phyloP scores from a whole-genome alignment of 2,329 filamentous ascomycete species.

The Dactylellina drechsleri region DNA sequence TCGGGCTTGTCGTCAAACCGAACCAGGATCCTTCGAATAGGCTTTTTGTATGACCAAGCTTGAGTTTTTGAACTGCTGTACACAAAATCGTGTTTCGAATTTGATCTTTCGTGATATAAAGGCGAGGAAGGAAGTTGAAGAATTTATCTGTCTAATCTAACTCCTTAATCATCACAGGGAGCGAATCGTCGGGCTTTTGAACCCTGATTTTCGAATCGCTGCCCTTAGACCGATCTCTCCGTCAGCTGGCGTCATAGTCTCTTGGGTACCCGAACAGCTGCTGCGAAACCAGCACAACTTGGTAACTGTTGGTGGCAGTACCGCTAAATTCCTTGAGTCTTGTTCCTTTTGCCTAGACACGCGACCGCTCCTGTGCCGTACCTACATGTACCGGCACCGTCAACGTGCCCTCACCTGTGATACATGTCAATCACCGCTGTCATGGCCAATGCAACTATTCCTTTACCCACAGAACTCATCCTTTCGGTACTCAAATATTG shows the following conservation, averaged over 20 bases:
- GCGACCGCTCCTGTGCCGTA: too few species aligned
- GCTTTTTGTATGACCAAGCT: not conserved
- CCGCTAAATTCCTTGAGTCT: not conserved
- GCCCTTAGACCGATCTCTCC: not conserved
- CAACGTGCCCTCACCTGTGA: not conserved
- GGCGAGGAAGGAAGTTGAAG: not conserved
- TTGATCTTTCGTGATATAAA: too few species aligned
- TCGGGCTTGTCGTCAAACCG: not conserved
- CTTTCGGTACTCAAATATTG: constrained; percentile 30
- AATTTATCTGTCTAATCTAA: not conserved
- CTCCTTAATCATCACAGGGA: not conserved
- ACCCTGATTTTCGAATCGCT: constrained; percentile 11
- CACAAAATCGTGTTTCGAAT: too few species aligned
- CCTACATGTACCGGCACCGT: constrained; percentile 7
- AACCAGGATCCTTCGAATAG: not conserved
- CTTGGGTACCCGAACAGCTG: not conserved
- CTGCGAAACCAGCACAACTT: not conserved
- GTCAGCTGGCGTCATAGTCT: constrained; percentile 43
- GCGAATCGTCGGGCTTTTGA: constrained; percentile 9
- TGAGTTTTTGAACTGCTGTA: too few species aligned
- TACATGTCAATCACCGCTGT: too few species aligned
- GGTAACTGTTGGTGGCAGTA: not conserved
- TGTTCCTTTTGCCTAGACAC: too few species aligned
- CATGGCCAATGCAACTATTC: constrained; percentile 13
- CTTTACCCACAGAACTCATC: constrained; percentile 17